Evolutionary conservation across 2,329 filamentous ascomycete genomes (phyloP).

Genomic region (Diaporthe nobilis): DNA sequence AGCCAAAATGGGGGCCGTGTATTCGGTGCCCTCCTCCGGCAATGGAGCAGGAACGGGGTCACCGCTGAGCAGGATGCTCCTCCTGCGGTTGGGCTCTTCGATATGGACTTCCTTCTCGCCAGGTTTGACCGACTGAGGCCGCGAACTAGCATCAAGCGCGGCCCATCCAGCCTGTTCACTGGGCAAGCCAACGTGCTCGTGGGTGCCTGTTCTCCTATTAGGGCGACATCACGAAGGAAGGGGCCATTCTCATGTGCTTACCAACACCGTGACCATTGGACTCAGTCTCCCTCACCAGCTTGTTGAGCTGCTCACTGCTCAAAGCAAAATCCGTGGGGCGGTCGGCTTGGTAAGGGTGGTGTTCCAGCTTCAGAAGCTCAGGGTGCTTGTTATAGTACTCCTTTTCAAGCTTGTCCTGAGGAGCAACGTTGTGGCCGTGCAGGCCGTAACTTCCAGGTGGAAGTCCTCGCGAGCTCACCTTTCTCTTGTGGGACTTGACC

Average conservation of each 20-base stretch:
- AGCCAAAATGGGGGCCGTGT: conserved; percentile 86
- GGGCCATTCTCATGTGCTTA: conserved; percentile 52
- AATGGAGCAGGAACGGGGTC: conserved; percentile 55
- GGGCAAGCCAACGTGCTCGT: conserved; percentile 79
- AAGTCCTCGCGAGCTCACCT: conserved; percentile 77
- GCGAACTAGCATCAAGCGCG: conserved; percentile 86
- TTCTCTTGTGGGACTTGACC: conserved; percentile 73
- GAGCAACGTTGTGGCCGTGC: conserved; percentile 85
- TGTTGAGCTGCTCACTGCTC: conserved; percentile 91
- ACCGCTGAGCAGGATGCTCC: conserved; percentile 60
- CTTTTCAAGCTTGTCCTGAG: conserved; percentile 87
- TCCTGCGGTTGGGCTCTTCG: conserved; percentile 72
- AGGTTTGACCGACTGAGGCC: conserved; percentile 62
- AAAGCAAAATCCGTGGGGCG: conserved; percentile 81
- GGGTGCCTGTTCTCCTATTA: conserved; percentile 68
- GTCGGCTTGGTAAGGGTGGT: conserved; percentile 68
- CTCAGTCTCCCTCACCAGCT: conserved; percentile 83
- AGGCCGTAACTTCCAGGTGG: conserved; percentile 94
- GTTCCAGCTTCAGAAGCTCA: conserved; percentile 82
- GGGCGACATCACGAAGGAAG: conserved; percentile 41
- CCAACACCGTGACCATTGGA: conserved; percentile 66
- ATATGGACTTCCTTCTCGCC: conserved; percentile 81
- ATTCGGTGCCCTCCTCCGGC: conserved; percentile 71
- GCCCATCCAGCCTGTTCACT: conserved; percentile 93
- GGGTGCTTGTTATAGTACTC: conserved; percentile 95